A percentile compares a stretch with the other conserved stretches of the same genome.
Conservation (phyloP, 805 yeast genomes). For the Pichia manshurica region DNA sequence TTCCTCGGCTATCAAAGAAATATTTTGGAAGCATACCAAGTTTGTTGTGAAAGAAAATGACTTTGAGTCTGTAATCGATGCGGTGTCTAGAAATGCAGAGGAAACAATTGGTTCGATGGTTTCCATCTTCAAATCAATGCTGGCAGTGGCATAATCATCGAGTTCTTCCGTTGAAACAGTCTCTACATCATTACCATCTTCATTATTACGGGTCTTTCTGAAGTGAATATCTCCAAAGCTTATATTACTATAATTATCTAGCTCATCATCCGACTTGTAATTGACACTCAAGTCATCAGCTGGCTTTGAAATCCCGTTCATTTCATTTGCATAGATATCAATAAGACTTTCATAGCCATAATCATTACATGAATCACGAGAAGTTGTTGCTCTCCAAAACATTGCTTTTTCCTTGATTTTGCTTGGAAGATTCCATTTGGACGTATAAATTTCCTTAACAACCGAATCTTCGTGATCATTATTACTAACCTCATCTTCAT, state of each 20-base stretch:
- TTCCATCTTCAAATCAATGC: background rate
- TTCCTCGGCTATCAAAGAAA: conserved; percentile 5
- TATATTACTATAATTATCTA: too few species aligned
- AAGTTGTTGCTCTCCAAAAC: background rate
- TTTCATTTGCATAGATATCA: background rate
- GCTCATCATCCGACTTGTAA: too few species aligned
- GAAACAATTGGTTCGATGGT: background rate
- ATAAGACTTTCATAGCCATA: conserved; percentile 1
- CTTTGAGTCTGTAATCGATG: background rate
- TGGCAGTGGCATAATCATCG: background rate
- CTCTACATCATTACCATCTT: background rate
- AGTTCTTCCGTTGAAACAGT: background rate
- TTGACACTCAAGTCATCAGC: too few species aligned
- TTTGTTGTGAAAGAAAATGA: background rate
- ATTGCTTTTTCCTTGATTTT: conserved; percentile 2
- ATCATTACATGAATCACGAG: background rate
- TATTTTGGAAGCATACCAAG: background rate
- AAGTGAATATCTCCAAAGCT: too few species aligned
- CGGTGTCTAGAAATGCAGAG: background rate
- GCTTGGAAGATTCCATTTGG: conserved; percentile 1
- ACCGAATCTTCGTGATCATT: background rate
- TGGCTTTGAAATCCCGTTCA: too few species aligned
- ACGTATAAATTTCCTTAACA: background rate
- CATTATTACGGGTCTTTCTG: background rate
- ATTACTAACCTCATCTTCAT: background rate